A percentile compares a stretch with the other conserved stretches of the same genome.
Conservation (phyloP, 2,329 filamentous ascomycete species). For the Diaporthe ilicicola region DNA sequence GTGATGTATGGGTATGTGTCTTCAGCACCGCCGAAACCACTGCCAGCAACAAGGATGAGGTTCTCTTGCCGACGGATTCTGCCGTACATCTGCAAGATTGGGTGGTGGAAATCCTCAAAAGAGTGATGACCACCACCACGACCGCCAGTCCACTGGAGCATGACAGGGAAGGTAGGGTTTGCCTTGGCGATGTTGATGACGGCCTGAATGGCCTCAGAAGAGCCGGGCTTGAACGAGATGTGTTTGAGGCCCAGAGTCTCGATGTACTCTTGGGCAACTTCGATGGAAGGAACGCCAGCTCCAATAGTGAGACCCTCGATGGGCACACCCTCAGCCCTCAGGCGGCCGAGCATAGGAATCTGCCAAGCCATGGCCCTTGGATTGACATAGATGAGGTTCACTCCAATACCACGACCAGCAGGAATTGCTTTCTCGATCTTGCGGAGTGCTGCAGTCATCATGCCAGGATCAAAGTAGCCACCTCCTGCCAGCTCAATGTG, state of each 20-base stretch:
- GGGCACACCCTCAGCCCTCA: slow-evolving; percentile 85
- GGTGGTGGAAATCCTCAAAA: slow-evolving; percentile 94
- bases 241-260: slow-evolving; percentile 92
- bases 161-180: slow-evolving; percentile 92
- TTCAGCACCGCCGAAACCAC: slow-evolving; percentile 88
- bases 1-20: slow-evolving; percentile 94
- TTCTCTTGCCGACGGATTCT: slow-evolving; percentile 87
- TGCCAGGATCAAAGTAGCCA: slow-evolving; percentile 85
- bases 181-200: slow-evolving; percentile 94
- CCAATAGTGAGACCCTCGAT: slow-evolving; percentile 94
- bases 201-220: slow-evolving; percentile 84
- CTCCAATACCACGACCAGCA: slow-evolving; percentile 84
- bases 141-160: slow-evolving; percentile 94
- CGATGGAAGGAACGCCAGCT: slow-evolving; percentile 91
- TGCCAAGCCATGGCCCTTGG: slow-evolving; percentile 92
- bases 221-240: slow-evolving; percentile 94
- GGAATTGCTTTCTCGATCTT: slow-evolving; percentile 89
- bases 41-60: slow-evolving; percentile 88
- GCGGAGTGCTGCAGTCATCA: slow-evolving; percentile 81
- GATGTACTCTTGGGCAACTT: slow-evolving; percentile 93
- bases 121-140: slow-evolving; percentile 95
- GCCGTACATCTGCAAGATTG: slow-evolving; percentile 89
- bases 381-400: slow-evolving; percentile 93
- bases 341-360: slow-evolving; percentile 81
- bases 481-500: slow-evolving; percentile 90